These are phyloP conservation scores for Globisporangium ultimum DNA, from an alignment of 352 stramenopile species.

Conservation along the genomic window DNA sequence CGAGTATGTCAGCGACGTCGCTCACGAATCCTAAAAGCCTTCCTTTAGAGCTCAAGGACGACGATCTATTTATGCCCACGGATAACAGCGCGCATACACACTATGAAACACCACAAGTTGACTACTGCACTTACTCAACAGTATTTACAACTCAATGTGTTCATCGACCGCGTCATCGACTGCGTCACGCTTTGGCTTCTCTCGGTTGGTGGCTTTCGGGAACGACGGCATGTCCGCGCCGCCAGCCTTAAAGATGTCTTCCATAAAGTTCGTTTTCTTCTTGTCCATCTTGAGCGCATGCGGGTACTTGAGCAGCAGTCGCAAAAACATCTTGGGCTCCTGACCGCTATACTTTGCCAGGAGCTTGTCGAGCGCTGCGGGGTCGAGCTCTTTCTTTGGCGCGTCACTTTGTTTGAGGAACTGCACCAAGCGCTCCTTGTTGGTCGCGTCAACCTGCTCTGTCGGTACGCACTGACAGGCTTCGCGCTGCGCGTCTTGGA, in stretches of 20 bases:
- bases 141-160: conserved; percentile 37
- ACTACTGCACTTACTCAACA: not conserved
- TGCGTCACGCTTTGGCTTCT: no score
- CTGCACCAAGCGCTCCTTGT: conserved; percentile 47
- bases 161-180: conserved; percentile 22
- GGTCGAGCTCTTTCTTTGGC: conserved; percentile 28
- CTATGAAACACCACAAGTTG: no score
- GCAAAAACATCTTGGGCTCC: conserved; percentile 59
- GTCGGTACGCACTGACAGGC: conserved; percentile 59
- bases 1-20: conserved; percentile 74
- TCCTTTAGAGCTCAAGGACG: no score
- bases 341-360: conserved; percentile 65
- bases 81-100: no score
- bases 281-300: conserved; percentile 45
- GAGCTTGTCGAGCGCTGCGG: conserved; percentile 41
- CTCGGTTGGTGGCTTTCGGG: no score
- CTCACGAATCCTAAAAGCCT: conserved; percentile 19
- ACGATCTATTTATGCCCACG: no score
- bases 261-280: conserved; percentile 54
- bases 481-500: conserved; percentile 59
- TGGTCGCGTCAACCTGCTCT: conserved; percentile 20
- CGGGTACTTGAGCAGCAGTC: conserved; percentile 57
- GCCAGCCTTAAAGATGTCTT: conserved; percentile 33
- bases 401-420: conserved; percentile 51
- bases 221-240: no score